Percentiles rank a stretch among this genome's conserved stretches.
These are phyloP conservation scores for Letharia lupina DNA, from an alignment of 495 filamentous ascomycete species.

Conservation along the genomic window DNA sequence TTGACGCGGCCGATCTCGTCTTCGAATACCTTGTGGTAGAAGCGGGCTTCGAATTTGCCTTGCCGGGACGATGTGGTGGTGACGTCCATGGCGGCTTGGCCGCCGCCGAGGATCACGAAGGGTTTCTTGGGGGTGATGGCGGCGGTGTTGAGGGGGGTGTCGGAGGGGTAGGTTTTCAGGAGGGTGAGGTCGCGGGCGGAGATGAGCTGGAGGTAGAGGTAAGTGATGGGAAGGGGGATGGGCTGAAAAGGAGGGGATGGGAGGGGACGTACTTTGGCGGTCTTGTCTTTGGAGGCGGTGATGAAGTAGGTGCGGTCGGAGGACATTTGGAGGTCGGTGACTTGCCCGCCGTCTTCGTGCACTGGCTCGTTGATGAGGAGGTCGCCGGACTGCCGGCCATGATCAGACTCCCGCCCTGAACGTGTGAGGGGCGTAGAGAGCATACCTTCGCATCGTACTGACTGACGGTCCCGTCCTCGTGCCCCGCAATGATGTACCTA, in stretches of 20 bases:
- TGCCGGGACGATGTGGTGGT: constrained; percentile 90
- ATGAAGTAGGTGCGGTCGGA: constrained; percentile 94
- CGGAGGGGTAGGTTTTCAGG: constrained; percentile 82
- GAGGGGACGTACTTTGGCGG: constrained; percentile 61
- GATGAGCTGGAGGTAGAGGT: constrained; percentile 51
- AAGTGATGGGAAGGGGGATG: background rate
- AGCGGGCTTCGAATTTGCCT: constrained; percentile 96
- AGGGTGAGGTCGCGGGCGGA: constrained; percentile 75
- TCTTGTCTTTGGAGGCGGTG: constrained; percentile 95
- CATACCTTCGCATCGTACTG: constrained; percentile 90
- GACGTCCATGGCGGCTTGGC: constrained; percentile 97
- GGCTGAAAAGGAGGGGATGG: background rate
- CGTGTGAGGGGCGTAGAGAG: background rate
- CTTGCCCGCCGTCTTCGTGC: constrained; percentile 73
- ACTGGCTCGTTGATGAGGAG: constrained; percentile 66
- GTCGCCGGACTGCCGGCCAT: constrained; percentile 53
- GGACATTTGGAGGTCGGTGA: constrained; percentile 93
- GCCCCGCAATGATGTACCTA: constrained; percentile 93
- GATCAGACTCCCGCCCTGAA: background rate
- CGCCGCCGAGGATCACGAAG: constrained; percentile 93
- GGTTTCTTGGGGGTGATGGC: constrained; percentile 90
- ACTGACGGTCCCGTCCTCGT: constrained; percentile 89
- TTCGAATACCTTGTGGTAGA: constrained; percentile 98
- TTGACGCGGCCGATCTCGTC: constrained; percentile 95
- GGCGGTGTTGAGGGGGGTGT: constrained; percentile 95